Evolutionary conservation across 495 filamentous ascomycete species (phyloP).

Genomic region (Penicillium herquei): DNA sequence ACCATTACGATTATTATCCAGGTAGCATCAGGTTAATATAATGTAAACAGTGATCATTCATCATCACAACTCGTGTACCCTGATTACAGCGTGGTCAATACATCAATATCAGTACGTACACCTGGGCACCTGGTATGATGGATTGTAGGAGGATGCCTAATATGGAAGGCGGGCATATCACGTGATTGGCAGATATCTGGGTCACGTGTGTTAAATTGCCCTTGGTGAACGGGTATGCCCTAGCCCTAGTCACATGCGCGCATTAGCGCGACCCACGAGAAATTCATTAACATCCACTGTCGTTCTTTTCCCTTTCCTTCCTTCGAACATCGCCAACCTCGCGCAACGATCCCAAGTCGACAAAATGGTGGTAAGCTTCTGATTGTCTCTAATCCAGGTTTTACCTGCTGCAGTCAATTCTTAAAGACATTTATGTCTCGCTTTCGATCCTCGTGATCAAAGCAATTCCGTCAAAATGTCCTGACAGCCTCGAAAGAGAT

Average conservation of each 20-base stretch:
- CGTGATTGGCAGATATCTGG: constrained; percentile 4
- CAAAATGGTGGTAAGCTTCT: constrained; percentile 54
- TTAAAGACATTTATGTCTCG: constrained; percentile 30
- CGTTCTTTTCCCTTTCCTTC: constrained; percentile 25
- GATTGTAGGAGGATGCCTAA: too few relatives aligned
- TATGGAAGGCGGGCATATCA: constrained; percentile 8
- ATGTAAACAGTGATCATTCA: too few relatives aligned
- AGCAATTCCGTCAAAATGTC: constrained; percentile 41
- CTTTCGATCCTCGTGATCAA: constrained; percentile 38
- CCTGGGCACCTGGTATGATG: too few relatives aligned
- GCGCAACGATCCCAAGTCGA: constrained; percentile 46
- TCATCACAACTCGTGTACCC: too few relatives aligned
- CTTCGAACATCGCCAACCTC: constrained; percentile 44
- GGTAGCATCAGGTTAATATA: too few relatives aligned
- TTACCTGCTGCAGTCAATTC: constrained; percentile 39
- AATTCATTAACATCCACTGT: constrained; percentile 26
- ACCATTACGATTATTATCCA: too few relatives aligned
- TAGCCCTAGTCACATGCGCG: constrained; percentile 30
- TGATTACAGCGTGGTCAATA: too few relatives aligned
- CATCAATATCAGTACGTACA: too few relatives aligned
- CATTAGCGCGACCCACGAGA: constrained; percentile 41
- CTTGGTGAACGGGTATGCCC: constrained; percentile 5
- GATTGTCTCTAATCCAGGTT: constrained; percentile 30
- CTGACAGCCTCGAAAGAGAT: constrained; percentile 35
- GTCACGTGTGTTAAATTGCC: constrained; percentile 4